phyloP scores from a whole-genome alignment of 2,329 filamentous ascomycete species.

The Aspergillus versicolor region DNA sequence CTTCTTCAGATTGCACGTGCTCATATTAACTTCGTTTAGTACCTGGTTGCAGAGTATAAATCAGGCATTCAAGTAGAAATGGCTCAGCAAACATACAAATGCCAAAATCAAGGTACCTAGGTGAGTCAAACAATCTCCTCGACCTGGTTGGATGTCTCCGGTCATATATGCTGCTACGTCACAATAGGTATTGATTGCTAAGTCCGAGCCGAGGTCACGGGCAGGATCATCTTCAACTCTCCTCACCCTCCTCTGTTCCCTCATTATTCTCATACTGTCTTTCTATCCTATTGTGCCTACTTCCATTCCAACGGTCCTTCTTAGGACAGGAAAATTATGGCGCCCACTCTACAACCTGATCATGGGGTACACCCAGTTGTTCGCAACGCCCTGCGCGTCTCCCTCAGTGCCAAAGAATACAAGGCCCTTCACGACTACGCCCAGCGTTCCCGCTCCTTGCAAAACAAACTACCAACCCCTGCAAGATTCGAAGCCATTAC shows the following conservation, averaged over 20 bases:
- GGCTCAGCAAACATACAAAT: no score
- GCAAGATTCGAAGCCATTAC: slow-evolving; percentile 53
- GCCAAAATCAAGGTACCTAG: no score
- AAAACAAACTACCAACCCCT: slow-evolving; percentile 54
- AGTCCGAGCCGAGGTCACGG: slow-evolving; percentile 22
- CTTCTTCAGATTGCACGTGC: background rate
- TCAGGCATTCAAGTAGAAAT: no score
- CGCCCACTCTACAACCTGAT: slow-evolving; percentile 18
- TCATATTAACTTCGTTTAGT: background rate
- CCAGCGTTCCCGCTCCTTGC: slow-evolving; percentile 60
- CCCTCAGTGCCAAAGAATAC: slow-evolving; percentile 80
- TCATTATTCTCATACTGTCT: background rate
- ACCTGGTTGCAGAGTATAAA: no score
- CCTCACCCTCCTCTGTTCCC: background rate
- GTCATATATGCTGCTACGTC: background rate
- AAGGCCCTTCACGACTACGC: slow-evolving; percentile 79
- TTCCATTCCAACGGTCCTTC: background rate
- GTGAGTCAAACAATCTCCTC: background rate
- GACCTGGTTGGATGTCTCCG: background rate
- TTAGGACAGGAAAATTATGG: slow-evolving; percentile 23
- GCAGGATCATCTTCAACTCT: slow-evolving; percentile 1
- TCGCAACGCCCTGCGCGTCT: slow-evolving; percentile 83
- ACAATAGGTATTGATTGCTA: background rate
- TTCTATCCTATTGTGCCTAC: background rate
- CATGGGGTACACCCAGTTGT: slow-evolving; percentile 65